Base-by-base conservation (phyloP, 2,329 filamentous ascomycete genomes). In the Alternaria sp. region DNA sequence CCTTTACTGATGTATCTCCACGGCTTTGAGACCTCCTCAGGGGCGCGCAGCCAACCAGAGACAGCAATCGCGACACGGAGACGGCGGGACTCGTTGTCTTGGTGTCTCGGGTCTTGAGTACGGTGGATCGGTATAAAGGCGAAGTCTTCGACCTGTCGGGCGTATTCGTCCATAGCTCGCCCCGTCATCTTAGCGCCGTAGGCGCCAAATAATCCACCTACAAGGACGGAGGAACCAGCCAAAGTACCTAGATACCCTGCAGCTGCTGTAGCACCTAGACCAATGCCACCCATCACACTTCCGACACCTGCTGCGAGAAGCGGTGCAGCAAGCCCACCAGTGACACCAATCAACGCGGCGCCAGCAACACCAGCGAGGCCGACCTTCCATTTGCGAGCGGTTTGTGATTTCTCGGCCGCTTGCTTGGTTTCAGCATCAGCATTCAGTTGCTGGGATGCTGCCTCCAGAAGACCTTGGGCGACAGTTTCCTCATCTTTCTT, bases 191-290 rank as follows among this genome's bases (percentile, higher is more conserved):
- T 86, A 1, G 89, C 88, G 41, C 91, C 91, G 72, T 96, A 97
- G n/a, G 95, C 91, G 8, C 95, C 95, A 71, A 98, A 97, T 37
- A 98, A 80, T 36, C 90, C 87, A 14, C 93, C 94, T 29, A 97
- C 89, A 40, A 93, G 82, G 14, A 95, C 85, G 5, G 89, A 86
- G 61, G 90, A 95, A 36, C 93, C 89, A 2, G 92, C 90, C 71
- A 97, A 83, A 17, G 88, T 85, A 10, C 93, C 94, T 0, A 98
- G 81, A 52, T 97, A 87, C 1, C 88, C 88, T 21, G 93, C 92
- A 10, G 92, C 90, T 23, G 89, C 88, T 2, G 88, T 88, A 1
- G 88, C 84, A 17, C 89, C 88, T 1, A 97, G 82, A 2, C 92
- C 92, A 10, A 91, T 78, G 0, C 92, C 92, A 24, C 90, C 88